These are phyloP conservation scores for Dimocarpus longan DNA, from an alignment of 345 rosid species.

Conservation along the genomic window DNA sequence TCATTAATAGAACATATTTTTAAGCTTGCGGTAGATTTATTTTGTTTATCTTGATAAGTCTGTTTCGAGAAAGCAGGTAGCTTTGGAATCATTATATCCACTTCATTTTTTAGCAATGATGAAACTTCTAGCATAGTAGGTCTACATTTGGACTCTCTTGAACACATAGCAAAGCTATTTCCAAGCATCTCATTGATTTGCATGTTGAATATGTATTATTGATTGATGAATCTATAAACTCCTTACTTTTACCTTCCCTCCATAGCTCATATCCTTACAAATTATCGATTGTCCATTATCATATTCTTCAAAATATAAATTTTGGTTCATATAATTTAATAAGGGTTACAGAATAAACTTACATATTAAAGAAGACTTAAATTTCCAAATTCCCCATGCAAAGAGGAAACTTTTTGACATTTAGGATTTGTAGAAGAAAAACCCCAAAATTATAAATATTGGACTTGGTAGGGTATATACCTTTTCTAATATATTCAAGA, in stretches of 20 bases:
- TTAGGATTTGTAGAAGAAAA: not conserved
- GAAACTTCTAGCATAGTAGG: too few relatives aligned
- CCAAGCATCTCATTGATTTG: too few relatives aligned
- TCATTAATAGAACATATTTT: too few relatives aligned
- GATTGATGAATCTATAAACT: too few relatives aligned
- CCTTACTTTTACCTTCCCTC: not conserved
- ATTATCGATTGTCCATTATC: not conserved
- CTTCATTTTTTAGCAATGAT: too few relatives aligned
- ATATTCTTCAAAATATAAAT: not conserved
- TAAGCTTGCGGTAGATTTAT: too few relatives aligned
- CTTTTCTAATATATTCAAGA: not conserved
- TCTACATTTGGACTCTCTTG: too few relatives aligned
- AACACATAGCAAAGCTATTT: too few relatives aligned
- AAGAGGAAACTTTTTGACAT: not conserved
- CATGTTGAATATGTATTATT: too few relatives aligned
- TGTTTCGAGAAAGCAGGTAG: too few relatives aligned
- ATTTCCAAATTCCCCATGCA: not conserved
- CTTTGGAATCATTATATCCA: too few relatives aligned
- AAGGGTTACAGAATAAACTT: not conserved
- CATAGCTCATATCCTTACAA: not conserved
- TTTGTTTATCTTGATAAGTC: too few relatives aligned
- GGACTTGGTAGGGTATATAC: not conserved
- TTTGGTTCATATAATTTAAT: not conserved
- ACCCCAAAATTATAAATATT: not conserved
- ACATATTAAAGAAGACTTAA: not conserved